Base-by-base conservation (phyloP, 31 red algal species). In the Endocladia muricata region DNA sequence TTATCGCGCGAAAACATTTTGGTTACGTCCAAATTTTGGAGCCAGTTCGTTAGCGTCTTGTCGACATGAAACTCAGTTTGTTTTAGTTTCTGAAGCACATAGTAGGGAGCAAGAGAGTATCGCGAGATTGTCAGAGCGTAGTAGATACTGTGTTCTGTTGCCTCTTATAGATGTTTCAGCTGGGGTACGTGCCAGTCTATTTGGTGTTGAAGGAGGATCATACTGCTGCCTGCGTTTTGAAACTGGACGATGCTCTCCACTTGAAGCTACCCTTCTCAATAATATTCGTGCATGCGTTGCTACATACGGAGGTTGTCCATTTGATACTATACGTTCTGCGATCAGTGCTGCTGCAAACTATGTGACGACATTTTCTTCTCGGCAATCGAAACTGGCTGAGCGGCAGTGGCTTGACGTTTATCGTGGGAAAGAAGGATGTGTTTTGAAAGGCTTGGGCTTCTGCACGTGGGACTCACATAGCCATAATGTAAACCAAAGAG, bases 401-500 rank as follows among this genome's bases (percentile, higher is more conserved):
- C 4, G 34, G 5, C 37, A 17, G 23, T 61, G 72, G 72, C 4
- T 17, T 3, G 32, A 61, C 3, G 17, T 60, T 35, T 25, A 22
- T 15, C 9, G 7, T 43, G 9, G 9, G 13, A 7, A 8, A 21
- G 11, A 8, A 7, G 36, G 28, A 8, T 5, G 33, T 32, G 28
- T 76, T 4, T 7, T 76, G 15, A 36, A 31, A 25, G 55, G 58
- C 26, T 69, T 85, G 26, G 82, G 82, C 2, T 85, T 64, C 69
- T 85, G 82, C 40, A 85, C 82, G 1, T 85, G 82, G 82, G 82
- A 85, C 61, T 70, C 70, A 19, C 76, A 62, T 38, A 65, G 82
- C 28, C 70, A 75, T 40, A 41, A 37, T 28, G 82, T 85, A 4
- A 40, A 34, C n/a, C 56, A 85, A 55, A 8, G n/a, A 7, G 6